Evolutionary conservation across 495 filamentous ascomycete species (phyloP), one percentile per base, ranked within the genome.

Genomic region (Penicillium atrosanguineum): DNA sequence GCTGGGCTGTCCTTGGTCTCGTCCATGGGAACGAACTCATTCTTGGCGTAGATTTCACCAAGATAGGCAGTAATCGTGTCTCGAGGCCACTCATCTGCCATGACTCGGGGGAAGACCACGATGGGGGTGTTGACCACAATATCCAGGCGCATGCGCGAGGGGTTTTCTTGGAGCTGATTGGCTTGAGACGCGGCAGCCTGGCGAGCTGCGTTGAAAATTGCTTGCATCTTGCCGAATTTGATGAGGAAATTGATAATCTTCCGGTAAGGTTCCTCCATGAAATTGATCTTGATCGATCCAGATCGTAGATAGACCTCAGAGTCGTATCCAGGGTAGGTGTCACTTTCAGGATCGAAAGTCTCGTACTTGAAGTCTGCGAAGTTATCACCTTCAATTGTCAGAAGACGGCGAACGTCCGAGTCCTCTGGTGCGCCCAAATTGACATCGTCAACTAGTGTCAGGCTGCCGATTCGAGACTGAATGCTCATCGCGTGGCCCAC

Each of bases 141-240:
- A 63, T 97, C 94, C 56, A 98, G 95, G 60, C 94, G 89, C 75
- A 97, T 89, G 51, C 89, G 89, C 59, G 85, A 88, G 4, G 88
- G 88, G 65, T 84, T 90, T 59, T 97, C 86, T 62, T 97, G 93
- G 11, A 98, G 79, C 67, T 97, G 90, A 45, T 82, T 95, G 7
- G 94, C 94, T 68, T 96, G 92, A 53, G 88, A 92, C 21, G 91
- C 89, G n/a, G 94, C 94, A 46, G 94, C 94, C 69, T 92, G 90
- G 21, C 95, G 84, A 19, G 94, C 94, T 18, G 94, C 93, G 67
- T 98, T 97, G 79, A 96, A 97, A 44, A 98, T 91, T 20, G 94
- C 91, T 70, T 97, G 94, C 94, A 98, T 98, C 72, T 95, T 95
- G 52, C 94, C 94, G 63, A 98, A 98, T 60, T 98, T 98, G 61